Percentiles rank a stretch among this genome's conserved stretches.
Conservation (phyloP, 2,329 filamentous ascomycete genomes). For the Metarhizium sp. region DNA sequence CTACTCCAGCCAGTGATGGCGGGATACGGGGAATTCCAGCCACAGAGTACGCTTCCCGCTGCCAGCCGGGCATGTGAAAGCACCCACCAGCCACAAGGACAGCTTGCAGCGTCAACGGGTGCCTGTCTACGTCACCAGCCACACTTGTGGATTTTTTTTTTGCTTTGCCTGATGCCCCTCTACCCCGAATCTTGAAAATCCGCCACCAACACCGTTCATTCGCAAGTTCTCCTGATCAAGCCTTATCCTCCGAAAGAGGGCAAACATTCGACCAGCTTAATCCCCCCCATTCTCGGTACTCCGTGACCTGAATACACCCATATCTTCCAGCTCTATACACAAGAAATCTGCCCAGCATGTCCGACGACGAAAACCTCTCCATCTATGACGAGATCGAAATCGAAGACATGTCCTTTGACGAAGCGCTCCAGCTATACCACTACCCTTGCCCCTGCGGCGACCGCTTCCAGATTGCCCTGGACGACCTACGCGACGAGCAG, state of each 20-base stretch:
- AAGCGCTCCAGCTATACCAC: slow-evolving; percentile 76
- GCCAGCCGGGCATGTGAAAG: slow-evolving; percentile 4
- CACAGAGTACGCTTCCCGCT: not conserved
- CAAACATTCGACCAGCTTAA: not conserved
- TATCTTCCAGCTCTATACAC: not conserved
- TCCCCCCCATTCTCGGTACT: not conserved
- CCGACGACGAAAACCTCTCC: slow-evolving; percentile 54
- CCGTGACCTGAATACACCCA: not conserved
- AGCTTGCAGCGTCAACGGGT: not conserved
- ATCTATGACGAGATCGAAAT: slow-evolving; percentile 99
- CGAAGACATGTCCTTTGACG: slow-evolving; percentile 93
- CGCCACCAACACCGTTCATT: slow-evolving; percentile 2
- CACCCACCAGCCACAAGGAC: not conserved
- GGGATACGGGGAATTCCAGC: not conserved
- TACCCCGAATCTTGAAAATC: not conserved
- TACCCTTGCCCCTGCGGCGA: slow-evolving; percentile 97
- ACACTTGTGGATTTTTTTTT: slow-evolving; percentile 10
- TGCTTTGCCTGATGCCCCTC: not conserved
- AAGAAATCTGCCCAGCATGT: slow-evolving; percentile 32
- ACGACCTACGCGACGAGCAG: slow-evolving; percentile 76
- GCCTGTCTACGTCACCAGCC: slow-evolving; percentile 2
- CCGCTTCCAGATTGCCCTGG: slow-evolving; percentile 82
- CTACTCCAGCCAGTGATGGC: not conserved
- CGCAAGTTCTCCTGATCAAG: not conserved
- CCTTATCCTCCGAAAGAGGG: not conserved